Evolutionary conservation across 208 protist species (phyloP), one percentile per base, ranked within the genome.

Genomic region (Jaenimonas drosophilae): DNA sequence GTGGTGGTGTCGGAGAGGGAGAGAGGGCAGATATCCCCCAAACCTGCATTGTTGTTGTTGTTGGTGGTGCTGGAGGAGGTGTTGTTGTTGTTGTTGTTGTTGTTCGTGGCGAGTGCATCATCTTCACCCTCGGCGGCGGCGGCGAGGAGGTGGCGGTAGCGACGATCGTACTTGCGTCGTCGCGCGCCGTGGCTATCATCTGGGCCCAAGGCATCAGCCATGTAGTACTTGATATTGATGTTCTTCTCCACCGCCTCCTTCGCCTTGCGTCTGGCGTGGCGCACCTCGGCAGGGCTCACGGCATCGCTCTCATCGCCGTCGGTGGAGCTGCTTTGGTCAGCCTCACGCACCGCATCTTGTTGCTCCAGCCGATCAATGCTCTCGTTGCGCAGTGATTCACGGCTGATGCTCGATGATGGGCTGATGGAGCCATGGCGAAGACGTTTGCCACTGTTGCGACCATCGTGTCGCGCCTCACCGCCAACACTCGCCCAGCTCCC

Each of bases 161-260:
- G 55, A 23, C 55, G 47, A 20, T 62, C 47, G 24, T 54, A 26
- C 16, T 43, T 44, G 16, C 44, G 0, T 29, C 45, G 48, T 3
- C 51, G 53, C 1, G 55, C 27, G 23, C 32, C 9, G 17, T 17
- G n/a, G 4, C 17, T 28, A 27, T 74, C 59, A 38, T 17, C 23
- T 37, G 54, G 55, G 3, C 59, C 67, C 1, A 84, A 49, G 6
- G 64, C 69, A 28, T 70, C 54, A 2, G 28, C 17, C 39, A 92
- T 59, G 59, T 84, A 86, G 48, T 78, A 65, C 46, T 86, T 87
- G 25, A 91, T 70, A 34, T 76, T 69, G 41, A 77, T 47, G 54
- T 87, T 79, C 29, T 69, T 53, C 4, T 20, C 19, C 1, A 53
- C 54, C 49, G 72, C 74, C 37, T 80, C 76, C 44, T 64, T 75